These are phyloP conservation scores for Ophiocordyceps camponoti-rufipedis DNA, from an alignment of 2,329 filamentous ascomycete genomes.

Conservation along the genomic window DNA sequence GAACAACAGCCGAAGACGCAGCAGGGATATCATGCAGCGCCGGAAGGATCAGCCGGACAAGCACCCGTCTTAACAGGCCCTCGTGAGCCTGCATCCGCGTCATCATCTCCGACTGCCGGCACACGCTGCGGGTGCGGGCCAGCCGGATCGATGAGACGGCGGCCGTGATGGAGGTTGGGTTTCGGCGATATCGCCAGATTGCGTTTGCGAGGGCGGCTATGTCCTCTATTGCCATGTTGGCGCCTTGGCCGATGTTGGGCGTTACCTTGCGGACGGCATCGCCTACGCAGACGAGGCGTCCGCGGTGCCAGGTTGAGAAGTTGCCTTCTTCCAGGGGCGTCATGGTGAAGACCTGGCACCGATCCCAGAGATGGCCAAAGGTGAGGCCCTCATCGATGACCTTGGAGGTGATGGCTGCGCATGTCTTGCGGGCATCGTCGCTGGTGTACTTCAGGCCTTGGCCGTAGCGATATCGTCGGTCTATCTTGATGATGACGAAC, in stretches of 20 bases:
- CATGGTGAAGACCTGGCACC: constrained; percentile 9
- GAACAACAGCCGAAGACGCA: constrained; percentile 1
- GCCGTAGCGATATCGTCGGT: neutral
- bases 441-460: neutral
- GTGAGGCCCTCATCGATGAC: constrained; percentile 2
- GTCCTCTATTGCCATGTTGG: constrained; percentile 7
- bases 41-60: constrained; percentile 3
- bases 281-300: constrained; percentile 13
- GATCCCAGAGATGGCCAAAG: constrained; percentile 11
- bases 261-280: constrained; percentile 16
- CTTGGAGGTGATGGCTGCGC: constrained; percentile 1
- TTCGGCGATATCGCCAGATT: neutral
- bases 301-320: constrained; percentile 13
- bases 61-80: constrained; percentile 1
- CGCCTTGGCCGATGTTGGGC: constrained; percentile 6
- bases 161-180: neutral
- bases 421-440: neutral
- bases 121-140: constrained; percentile 1
- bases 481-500: constrained; percentile 15
- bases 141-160: neutral
- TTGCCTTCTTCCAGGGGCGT: constrained; percentile 14
- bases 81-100: constrained; percentile 5
- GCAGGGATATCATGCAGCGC: constrained; percentile 4
- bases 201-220: constrained; percentile 4
- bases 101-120: constrained; percentile 4